phyloP scores from a whole-genome alignment of 176 grass and related monocot genomes.

The Ananas comosus region DNA sequence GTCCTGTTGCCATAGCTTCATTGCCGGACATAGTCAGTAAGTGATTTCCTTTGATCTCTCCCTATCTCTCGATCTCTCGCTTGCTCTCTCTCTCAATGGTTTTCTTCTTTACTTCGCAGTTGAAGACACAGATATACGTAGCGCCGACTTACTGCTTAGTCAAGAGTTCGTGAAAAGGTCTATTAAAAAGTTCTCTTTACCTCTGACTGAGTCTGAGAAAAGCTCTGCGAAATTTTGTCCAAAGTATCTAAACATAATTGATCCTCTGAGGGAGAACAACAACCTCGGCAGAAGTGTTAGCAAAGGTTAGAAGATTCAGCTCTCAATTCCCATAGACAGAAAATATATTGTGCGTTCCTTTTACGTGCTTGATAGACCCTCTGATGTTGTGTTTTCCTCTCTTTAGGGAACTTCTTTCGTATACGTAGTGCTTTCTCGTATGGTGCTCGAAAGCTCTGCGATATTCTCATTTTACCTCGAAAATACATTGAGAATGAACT shows the following conservation, averaged over 20 bases:
- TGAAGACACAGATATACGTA: slow-evolving; percentile 32
- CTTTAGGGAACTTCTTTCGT: slow-evolving; percentile 65
- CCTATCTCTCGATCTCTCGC: slow-evolving; percentile 1
- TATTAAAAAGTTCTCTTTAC: slow-evolving; percentile 27
- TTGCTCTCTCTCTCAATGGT: neutral
- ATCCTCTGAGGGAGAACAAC: slow-evolving; percentile 76
- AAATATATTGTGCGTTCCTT: neutral
- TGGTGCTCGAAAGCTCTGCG: slow-evolving; percentile 66
- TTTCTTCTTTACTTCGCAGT: slow-evolving; percentile 32
- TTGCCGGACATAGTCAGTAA: slow-evolving; percentile 65
- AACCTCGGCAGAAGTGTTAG: slow-evolving; percentile 92
- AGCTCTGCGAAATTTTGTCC: slow-evolving; percentile 26
- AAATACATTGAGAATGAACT: slow-evolving; percentile 42
- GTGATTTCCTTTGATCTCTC: slow-evolving; percentile 24
- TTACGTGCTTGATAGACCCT: neutral
- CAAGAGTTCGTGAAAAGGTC: slow-evolving; percentile 43
- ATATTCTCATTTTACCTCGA: slow-evolving; percentile 41
- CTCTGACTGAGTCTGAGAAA: slow-evolving; percentile 16
- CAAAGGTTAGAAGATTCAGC: slow-evolving; percentile 35
- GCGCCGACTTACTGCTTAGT: slow-evolving; percentile 44
- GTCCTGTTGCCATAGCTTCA: slow-evolving; percentile 67
- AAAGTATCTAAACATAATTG: slow-evolving; percentile 81
- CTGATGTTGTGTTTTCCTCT: slow-evolving; percentile 4
- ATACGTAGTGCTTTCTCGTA: slow-evolving; percentile 64
- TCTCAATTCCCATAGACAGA: neutral